A percentile compares a stretch with the other conserved stretches of the same genome.
Evolutionary conservation across 2,329 filamentous ascomycete genomes (phyloP).

Genomic region (Diaporthe batatas): DNA sequence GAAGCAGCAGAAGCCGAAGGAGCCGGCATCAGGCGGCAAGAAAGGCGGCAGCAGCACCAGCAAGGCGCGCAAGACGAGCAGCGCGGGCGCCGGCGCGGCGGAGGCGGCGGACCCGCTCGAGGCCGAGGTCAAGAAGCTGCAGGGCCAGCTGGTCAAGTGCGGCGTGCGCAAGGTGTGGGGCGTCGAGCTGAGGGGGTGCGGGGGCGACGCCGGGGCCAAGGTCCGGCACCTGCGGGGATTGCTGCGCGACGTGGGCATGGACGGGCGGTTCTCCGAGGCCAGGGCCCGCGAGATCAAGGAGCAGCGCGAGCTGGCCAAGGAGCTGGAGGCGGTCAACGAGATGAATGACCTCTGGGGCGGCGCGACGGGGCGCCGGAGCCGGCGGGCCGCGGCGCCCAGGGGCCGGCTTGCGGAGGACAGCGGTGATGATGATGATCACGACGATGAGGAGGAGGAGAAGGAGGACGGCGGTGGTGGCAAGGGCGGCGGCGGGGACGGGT

Average conservation of each 20-base stretch:
- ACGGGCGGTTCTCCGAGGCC: conserved; percentile 86
- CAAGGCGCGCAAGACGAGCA: conserved; percentile 49
- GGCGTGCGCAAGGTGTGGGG: conserved; percentile 94
- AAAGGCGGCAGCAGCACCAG: conserved; percentile 60
- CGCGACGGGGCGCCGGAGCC: conserved; percentile 52
- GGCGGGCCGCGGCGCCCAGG: conserved; percentile 56
- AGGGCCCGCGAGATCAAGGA: conserved; percentile 91
- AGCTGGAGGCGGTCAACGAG: conserved; percentile 87
- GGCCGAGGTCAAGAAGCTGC: conserved; percentile 87
- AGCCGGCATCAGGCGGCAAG: conserved; percentile 54
- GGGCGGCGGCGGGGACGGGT: conserved; percentile 46
- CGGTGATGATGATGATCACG: conserved; percentile 46
- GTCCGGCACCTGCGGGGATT: conserved; percentile 84
- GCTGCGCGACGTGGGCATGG: conserved; percentile 88
- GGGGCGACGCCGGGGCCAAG: conserved; percentile 80
- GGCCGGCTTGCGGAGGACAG: conserved; percentile 54
- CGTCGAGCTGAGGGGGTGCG: conserved; percentile 82
- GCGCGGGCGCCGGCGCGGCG: conserved; percentile 47
- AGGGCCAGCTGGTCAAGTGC: conserved; percentile 89
- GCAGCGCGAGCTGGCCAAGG: conserved; percentile 83
- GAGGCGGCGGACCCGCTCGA: conserved; percentile 70
- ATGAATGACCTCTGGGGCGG: conserved; percentile 84
- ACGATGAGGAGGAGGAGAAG: conserved; percentile 48
- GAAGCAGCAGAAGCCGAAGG: conserved; percentile 63
- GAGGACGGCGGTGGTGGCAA: conserved; percentile 45